These are phyloP conservation scores for Colletotrichum abscissum DNA, from an alignment of 2,329 filamentous ascomycete species.

Conservation along the genomic window DNA sequence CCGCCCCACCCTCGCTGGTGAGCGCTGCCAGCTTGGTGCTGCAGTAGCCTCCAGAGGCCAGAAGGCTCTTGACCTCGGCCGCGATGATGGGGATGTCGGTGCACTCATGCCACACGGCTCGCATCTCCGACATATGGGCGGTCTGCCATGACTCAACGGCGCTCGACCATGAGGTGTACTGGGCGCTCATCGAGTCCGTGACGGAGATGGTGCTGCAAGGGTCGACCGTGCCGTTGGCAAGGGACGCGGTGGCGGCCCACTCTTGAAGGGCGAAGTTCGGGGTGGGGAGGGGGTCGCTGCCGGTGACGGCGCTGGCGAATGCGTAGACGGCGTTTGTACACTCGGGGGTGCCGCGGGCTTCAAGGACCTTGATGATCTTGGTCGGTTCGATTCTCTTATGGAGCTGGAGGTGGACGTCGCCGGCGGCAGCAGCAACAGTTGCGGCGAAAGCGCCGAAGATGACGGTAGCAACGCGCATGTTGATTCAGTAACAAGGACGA, in stretches of 20 bases:
- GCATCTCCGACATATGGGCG: background rate
- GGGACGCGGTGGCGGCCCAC: background rate
- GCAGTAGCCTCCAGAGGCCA: background rate
- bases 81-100: constrained; percentile 1
- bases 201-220: background rate
- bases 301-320: constrained; percentile 5
- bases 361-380: background rate
- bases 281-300: constrained; percentile 1
- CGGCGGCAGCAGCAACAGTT: background rate
- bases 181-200: background rate
- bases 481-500: background rate
- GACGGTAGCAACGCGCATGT: background rate
- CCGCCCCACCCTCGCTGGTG: background rate
- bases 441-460: constrained; percentile 9
- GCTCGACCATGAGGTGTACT: background rate
- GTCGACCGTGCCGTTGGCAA: background rate
- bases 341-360: background rate
- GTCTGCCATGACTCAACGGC: background rate
- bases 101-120: background rate
- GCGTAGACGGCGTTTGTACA: background rate
- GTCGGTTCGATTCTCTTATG: constrained; percentile 9
- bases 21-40: background rate
- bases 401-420: background rate
- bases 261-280: background rate
- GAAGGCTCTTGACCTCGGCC: background rate